Base-by-base conservation (phyloP, 371 early-diverging fungal species). In the Blastocladiella emersonii region DNA sequence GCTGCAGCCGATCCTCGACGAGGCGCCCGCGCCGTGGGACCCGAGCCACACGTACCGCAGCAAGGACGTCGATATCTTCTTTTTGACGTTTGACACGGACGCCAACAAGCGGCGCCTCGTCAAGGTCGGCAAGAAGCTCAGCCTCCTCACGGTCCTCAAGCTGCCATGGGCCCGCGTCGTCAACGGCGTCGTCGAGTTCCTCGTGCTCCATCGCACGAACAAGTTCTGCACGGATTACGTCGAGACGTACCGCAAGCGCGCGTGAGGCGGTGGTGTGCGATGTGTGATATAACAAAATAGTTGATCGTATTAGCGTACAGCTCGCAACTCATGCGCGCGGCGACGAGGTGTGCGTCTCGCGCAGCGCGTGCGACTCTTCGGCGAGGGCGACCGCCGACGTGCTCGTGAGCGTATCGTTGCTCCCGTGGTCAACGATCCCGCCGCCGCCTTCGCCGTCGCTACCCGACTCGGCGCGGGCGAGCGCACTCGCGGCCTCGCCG, bases 1-100 rank as follows among this genome's bases (percentile, higher is more conserved):
- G 68, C 67, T 98, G 36, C 79, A 82, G 48, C 41, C 37, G 5
- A 73, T 84, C 49, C 90, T 98, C 73, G 88, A 95, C 70, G 87
- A 81, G 53, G 80, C 88, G 35, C 81, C 84, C 15, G 86, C 87
- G 17, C 84, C 84, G 19, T 95, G 95, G 93, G 98, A 97, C 68
- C 64, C 70, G 15, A 70, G 75, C 41, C 70, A 75, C 30, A 76
- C 72, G 49, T 95, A 95, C 68, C 80, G 61, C 13, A 78, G 86
- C 1, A 80, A 82, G 56, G 75, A 73, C 8, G 70, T 94, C 19
- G 89, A 92, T 45, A 76, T 89, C 8, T 93, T 85, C 68, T 93
- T 93, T 75, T 78, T 83, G 74, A 73, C 75, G 36, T 62, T 65
- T 39, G 68, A 84, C 66, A 78, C 81, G 64, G 80, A 76, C 39